Base-by-base conservation (phyloP, 2,329 filamentous ascomycete genomes). In the Monascus ruber region DNA sequence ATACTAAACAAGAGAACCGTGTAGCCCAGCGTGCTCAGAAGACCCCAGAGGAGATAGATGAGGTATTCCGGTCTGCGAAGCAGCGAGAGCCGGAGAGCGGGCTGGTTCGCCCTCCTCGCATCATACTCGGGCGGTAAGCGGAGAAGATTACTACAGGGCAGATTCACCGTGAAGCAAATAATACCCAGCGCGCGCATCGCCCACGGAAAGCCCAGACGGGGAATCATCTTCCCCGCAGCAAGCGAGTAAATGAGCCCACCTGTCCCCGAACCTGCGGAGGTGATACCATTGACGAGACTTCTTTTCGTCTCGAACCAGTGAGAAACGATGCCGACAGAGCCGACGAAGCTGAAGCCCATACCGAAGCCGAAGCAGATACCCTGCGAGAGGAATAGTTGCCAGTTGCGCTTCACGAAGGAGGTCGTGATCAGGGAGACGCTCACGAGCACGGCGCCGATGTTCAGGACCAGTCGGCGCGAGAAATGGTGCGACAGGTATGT, bases 1-100 rank as follows among this genome's bases (percentile, higher is more conserved):
- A 83, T 56, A 2, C 72, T 77, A 59, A 80, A 83, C 2, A 82
- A 64, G 2, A 83, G 57, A 0, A 78, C 73, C 17, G 81, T 73
- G 46, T 83, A 83, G 5, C 75, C 79, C 5, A 83, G 61, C 69
- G 81, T 76, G 37, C 69, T 76, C 44, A 81, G 66, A 42, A 75
- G 68, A 1, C 74, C 77, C 62, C 74, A 83, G 3, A 53, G 62
- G 24, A 78, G 62, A n/a, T 81, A 62, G 0, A 79, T 64, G 4
- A 76, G 42, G 42, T 78, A 77, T 46, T 81, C 72, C 0, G 65
- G 57, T 1, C 68, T 65, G 33, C 62, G 65, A 47, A 81, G 71
- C 5, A 79, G 53, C 3, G 62, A 59, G 24, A 68, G 53, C 49
- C 76, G 71, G 47, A 79, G 76, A 2, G 69, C 65, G 24, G 67